Evolutionary conservation across 2,329 filamentous ascomycete species (phyloP).

Genomic region (Pseudogymnoascus sp.): DNA sequence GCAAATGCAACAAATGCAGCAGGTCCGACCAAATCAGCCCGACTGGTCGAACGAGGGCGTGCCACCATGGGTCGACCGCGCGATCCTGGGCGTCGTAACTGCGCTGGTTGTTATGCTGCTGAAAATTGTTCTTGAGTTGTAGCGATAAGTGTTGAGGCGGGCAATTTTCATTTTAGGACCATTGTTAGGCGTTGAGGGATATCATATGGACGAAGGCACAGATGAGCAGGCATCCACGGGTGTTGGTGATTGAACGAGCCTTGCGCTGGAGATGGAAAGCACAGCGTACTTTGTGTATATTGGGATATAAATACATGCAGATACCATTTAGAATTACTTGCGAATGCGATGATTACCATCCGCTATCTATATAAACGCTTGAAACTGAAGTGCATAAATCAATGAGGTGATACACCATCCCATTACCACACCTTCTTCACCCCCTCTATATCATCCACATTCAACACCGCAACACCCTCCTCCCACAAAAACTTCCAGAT

Average conservation of each 20-base stretch:
- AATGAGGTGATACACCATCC: not conserved
- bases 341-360: not conserved
- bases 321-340: not conserved
- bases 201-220: not conserved
- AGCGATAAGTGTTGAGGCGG: not conserved
- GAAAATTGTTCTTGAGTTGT: conserved; percentile 38
- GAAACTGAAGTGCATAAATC: not conserved
- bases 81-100: conserved; percentile 67
- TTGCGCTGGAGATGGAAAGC: not conserved
- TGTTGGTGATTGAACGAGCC: not conserved
- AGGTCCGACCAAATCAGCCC: not conserved
- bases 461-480: conserved; percentile 56
- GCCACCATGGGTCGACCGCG: conserved; percentile 71
- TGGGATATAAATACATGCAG: conserved; percentile 1
- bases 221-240: not conserved
- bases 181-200: not conserved
- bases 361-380: not conserved
- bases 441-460: conserved; percentile 47
- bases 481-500: conserved; percentile 50
- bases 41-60: conserved; percentile 44
- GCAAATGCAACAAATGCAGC: not conserved
- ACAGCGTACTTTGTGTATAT: not conserved
- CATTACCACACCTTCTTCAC: not conserved
- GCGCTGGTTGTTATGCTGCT: conserved; percentile 65
- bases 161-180: not conserved